These are phyloP conservation scores for Fusarium torreyae DNA, from an alignment of 2,329 filamentous ascomycete genomes.

Conservation along the genomic window DNA sequence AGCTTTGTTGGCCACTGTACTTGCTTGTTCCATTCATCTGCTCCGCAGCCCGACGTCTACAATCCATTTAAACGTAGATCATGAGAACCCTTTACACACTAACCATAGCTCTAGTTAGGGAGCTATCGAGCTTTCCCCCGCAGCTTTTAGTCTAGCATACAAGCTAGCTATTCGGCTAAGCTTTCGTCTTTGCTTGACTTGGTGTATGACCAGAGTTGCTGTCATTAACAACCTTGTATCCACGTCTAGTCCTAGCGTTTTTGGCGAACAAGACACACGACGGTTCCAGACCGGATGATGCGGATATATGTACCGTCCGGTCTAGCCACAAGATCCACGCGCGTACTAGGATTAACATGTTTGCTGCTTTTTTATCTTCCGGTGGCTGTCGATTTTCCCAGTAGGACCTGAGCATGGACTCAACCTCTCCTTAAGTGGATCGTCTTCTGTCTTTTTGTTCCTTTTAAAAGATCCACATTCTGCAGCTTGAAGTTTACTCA, in stretches of 20 bases:
- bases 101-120: background rate
- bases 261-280: no score
- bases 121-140: conserved; percentile 7
- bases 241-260: background rate
- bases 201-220: background rate
- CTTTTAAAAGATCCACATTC: no score
- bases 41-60: background rate
- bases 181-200: background rate
- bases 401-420: no score
- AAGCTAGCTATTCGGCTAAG: background rate
- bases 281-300: background rate
- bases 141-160: conserved; percentile 5
- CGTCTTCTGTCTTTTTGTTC: no score
- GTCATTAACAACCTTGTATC: background rate
- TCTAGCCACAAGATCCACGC: background rate
- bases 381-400: background rate
- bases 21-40: background rate
- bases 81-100: conserved; percentile 21
- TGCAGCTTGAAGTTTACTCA: no score
- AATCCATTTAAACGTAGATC: background rate
- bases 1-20: background rate
- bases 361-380: background rate
- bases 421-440: no score
- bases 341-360: background rate
- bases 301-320: background rate